Conservation (phyloP, 2,329 filamentous ascomycete genomes). For the Biscogniauxia marginata region DNA sequence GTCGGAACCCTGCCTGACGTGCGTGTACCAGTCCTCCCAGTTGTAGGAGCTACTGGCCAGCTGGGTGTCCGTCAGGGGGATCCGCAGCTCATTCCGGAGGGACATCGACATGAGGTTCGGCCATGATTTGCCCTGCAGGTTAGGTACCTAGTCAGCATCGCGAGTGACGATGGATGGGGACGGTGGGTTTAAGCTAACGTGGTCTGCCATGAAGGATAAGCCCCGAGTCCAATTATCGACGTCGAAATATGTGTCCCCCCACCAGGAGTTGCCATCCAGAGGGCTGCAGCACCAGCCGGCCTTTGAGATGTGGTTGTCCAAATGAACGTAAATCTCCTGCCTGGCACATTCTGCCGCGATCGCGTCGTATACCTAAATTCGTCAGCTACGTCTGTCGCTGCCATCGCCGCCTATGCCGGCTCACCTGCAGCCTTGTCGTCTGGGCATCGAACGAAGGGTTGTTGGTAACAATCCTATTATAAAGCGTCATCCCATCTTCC, state of each 20-base stretch:
- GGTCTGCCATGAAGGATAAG: slow-evolving; percentile 57
- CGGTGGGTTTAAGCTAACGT: slow-evolving; percentile 30
- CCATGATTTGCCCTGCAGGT: slow-evolving; percentile 43
- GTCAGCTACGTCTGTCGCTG: not conserved
- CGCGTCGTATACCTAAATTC: slow-evolving; percentile 53
- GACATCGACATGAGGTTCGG: slow-evolving; percentile 47
- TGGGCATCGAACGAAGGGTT: slow-evolving; percentile 55
- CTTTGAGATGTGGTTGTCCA: slow-evolving; percentile 61
- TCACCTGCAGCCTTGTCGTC: slow-evolving; percentile 53
- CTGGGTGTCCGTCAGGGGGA: slow-evolving; percentile 35
- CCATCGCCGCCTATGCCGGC: not conserved
- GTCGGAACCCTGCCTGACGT: slow-evolving; percentile 48
- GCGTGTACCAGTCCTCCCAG: slow-evolving; percentile 55
- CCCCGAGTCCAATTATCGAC: slow-evolving; percentile 60
- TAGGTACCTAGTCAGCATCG: slow-evolving; percentile 8
- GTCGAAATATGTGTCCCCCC: slow-evolving; percentile 59
- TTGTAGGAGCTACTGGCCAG: slow-evolving; percentile 44
- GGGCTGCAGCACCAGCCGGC: slow-evolving; percentile 57
- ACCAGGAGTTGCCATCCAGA: slow-evolving; percentile 59
- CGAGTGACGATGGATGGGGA: not conserved
- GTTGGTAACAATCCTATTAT: slow-evolving; percentile 50
- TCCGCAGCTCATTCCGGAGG: slow-evolving; percentile 53
- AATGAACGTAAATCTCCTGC: slow-evolving; percentile 56
- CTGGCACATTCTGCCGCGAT: slow-evolving; percentile 56
- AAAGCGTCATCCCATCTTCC: slow-evolving; percentile 48